Base-by-base conservation (phyloP, 139 green algal species). In the Chlorella sp. region DNA sequence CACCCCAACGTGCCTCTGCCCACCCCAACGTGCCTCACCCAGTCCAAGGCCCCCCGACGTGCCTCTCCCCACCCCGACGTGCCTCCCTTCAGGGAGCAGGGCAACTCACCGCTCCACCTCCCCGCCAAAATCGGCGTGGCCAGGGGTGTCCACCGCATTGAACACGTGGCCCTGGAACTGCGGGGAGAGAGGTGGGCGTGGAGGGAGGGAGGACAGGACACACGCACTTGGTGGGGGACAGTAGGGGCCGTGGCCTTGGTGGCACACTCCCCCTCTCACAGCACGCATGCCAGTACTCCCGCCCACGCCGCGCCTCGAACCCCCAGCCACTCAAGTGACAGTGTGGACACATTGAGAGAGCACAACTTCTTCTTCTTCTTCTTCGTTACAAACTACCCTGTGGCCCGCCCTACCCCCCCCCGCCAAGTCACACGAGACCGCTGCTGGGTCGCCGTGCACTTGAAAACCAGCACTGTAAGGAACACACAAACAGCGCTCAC, bases 91-190 rank as follows among this genome's bases (percentile, higher is more conserved):
- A 53, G 14, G 21, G 36, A 1, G n/a, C 75, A 81, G 16, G 39
- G 0, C 37, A 24, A 1, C 93, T 84, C 86, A 97, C 95, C 97
- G 93, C 90, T 98, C 96, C 69, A 99, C 97, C 83, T 99, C 97
- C 0, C 97, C 97, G 4, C 97, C 97, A 92, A 99, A 99, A 91
- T 99, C 97, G 0, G 97, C 97, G 89, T 99, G 97, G 5, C 97
- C 96, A 0, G 97, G 97, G 12, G 97, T 99, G 92, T 99, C 97
- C n/a, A 99, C 95, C 16, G 94, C 94, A 79, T 99, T 99, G 32
- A 99, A 90, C 5, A 92, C 90, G 88, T 94, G 89, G 0, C 93
- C 94, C n/a, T 91, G 81, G 48, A 90, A 95, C 37, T 90, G 60
- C 26, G 90, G 60, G 90, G 61, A 37, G 2, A 57, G n/a, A 57